Evolutionary conservation across 352 stramenopile species (phyloP), one percentile per base, ranked within the genome.

Genomic region (Globisporangium yorkense): DNA sequence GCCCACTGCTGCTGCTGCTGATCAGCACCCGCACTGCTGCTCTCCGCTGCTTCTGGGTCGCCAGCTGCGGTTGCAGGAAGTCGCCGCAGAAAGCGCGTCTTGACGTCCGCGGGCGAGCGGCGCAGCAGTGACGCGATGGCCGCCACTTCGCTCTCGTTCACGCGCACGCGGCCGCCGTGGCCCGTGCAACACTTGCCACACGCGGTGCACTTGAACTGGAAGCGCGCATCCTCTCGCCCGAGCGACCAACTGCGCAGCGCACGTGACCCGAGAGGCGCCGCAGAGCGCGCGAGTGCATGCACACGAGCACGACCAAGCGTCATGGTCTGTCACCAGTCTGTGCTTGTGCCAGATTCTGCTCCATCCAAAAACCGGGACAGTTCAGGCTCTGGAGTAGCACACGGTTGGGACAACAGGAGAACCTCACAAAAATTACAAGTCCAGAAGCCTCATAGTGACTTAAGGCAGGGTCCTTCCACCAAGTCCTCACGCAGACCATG

Each of bases 121-220:
- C 67, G 52, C 21, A 74, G 72, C 45, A 65, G 58, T 18, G 53
- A 29, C 8, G 70, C 72, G 33, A 93, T 66, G 46, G 72, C 70
- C 15, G 71, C 68, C 37, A 85, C 48, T 63, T 93, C 80, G 15
- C 70, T 63, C 5, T 62, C 70, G 56, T 93, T 89, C 44, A 93
- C 77, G 44, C 75, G 77, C 53, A 89, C 83, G 29, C 68, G 74
- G 29, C 83, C 83, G 44, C 80, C 79, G 52, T 57, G 73, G 2
- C 83, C 83, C 4, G 80, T 91, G 60, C 83, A 93, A 62, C 83
- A 93, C 59, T 88, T 87, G 68, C 79, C 83, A 57, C 83, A 93
- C 9, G 71, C 68, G 31, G 79, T 91, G 64, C 83, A 93, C 29
- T 71, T 73, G 65, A 93, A 93, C 15, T 67, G 65, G 40, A 91